phyloP scores from a whole-genome alignment of 495 filamentous ascomycete genomes.

The Penicillium argentinense region DNA sequence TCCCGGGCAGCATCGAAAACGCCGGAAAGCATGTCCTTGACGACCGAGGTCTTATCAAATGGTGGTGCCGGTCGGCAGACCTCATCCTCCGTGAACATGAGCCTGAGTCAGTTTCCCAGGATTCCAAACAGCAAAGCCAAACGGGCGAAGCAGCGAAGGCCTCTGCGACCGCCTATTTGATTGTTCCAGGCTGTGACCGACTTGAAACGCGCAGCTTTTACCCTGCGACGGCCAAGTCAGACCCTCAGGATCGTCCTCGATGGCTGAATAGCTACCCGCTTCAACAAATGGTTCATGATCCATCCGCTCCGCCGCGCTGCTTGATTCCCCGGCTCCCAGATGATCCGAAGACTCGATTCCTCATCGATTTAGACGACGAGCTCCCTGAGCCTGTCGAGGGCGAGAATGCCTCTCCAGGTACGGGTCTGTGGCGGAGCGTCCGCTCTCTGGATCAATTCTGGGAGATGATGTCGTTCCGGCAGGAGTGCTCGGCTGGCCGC shows the following conservation, averaged over 20 bases:
- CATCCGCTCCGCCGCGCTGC: constrained; percentile 71
- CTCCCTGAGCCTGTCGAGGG: constrained; percentile 44
- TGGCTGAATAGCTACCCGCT: constrained; percentile 64
- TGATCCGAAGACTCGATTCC: constrained; percentile 91
- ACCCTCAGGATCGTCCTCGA: constrained; percentile 45
- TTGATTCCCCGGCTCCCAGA: constrained; percentile 91
- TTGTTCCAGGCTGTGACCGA: constrained; percentile 81
- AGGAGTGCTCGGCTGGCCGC: constrained; percentile 90
- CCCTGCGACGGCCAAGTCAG: constrained; percentile 43
- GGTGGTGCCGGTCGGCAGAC: constrained; percentile 91
- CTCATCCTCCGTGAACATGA: constrained; percentile 59
- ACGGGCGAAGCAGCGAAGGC: constrained; percentile 35
- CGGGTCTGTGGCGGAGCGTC: constrained; percentile 79
- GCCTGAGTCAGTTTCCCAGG: constrained; percentile 39
- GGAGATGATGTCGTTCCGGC: constrained; percentile 97
- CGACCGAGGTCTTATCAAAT: constrained; percentile 83
- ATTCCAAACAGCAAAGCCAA: constrained; percentile 43
- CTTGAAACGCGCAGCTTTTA: constrained; percentile 69
- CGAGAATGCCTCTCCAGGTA: constrained; percentile 31
- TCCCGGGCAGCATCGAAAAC: constrained; percentile 87
- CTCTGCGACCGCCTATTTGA: constrained; percentile 67
- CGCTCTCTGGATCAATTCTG: constrained; percentile 87
- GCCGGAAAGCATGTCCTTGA: constrained; percentile 87
- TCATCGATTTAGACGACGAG: constrained; percentile 85
- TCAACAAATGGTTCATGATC: constrained; percentile 53